Conservation (phyloP, 2,329 filamentous ascomycete genomes). For the Monilinia polystroma region DNA sequence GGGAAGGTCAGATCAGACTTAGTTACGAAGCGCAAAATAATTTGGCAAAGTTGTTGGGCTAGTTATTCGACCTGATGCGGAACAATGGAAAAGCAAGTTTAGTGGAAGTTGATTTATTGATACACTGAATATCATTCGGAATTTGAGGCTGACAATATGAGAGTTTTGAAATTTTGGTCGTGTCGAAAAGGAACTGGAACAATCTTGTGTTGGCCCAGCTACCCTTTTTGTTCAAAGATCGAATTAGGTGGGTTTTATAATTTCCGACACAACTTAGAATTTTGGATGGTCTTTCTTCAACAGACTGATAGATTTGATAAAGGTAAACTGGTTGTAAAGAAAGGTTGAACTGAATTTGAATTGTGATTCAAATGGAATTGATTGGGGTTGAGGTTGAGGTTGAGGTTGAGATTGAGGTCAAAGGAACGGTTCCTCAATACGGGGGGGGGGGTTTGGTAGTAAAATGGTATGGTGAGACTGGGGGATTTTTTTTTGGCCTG, state of each 20-base stretch:
- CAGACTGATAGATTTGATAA: background rate
- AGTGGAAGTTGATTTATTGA: background rate
- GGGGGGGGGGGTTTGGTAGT: background rate
- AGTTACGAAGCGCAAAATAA: conserved; percentile 5
- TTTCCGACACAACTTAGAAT: background rate
- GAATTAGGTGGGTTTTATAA: conserved; percentile 6
- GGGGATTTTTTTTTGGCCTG: background rate
- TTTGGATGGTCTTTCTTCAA: background rate
- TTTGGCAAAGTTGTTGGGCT: background rate
- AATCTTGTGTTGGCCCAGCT: conserved; percentile 17
- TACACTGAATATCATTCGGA: conserved; percentile 19
- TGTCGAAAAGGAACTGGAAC: conserved; percentile 7
- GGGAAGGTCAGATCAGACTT: conserved; percentile 5
- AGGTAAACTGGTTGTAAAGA: background rate
- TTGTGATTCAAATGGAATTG: background rate
- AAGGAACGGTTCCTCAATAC: background rate
- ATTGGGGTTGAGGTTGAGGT: background rate
- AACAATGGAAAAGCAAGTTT: conserved; percentile 7
- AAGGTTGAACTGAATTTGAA: background rate
- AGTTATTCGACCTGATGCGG: conserved; percentile 6
- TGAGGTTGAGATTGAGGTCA: background rate
- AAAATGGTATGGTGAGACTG: background rate
- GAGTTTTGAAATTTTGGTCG: background rate
- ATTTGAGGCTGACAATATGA: conserved; percentile 9
- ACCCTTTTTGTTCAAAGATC: conserved; percentile 8